Percentiles rank a stretch among this genome's conserved stretches.
Evolutionary conservation across 192 early-diverging fungal genomes (phyloP).

Genomic region (Coemansia sp.): DNA sequence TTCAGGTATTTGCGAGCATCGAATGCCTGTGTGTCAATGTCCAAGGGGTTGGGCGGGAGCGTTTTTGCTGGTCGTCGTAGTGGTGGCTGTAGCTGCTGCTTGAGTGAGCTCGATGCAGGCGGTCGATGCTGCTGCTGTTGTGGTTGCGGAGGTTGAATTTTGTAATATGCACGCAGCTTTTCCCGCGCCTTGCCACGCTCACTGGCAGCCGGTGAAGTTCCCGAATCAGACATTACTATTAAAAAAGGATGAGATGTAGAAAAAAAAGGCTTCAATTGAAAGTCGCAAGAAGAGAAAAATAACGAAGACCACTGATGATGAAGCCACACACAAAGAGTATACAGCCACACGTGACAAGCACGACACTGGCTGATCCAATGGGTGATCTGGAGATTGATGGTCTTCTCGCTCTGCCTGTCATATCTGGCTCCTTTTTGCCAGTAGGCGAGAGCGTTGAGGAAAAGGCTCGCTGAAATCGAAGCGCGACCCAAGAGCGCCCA

Average conservation of each 20-base stretch:
- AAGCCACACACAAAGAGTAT: background rate
- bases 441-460: too few species aligned
- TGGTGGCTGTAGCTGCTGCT: conserved; percentile 2
- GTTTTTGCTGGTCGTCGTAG: background rate
- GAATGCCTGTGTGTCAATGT: conserved; percentile 74
- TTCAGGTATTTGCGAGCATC: conserved; percentile 80
- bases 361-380: too few species aligned
- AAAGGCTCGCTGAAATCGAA: too few species aligned
- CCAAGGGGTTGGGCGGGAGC: conserved; percentile 59
- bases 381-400: background rate
- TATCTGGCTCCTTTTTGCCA: too few species aligned
- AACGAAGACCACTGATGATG: background rate
- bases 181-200: conserved; percentile 36
- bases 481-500: too few species aligned
- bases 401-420: background rate
- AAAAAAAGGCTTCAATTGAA: conserved; percentile 1
- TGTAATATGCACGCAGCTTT: conserved; percentile 58
- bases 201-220: background rate
- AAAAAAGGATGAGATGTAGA: background rate
- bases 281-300: background rate
- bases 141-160: conserved; percentile 54
- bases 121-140: conserved; percentile 23
- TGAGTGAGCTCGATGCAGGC: conserved; percentile 12
- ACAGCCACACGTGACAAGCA: background rate
- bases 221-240: background rate